Base-by-base conservation (phyloP, 257 asterid species). In the Capsicum baccatum region DNA sequence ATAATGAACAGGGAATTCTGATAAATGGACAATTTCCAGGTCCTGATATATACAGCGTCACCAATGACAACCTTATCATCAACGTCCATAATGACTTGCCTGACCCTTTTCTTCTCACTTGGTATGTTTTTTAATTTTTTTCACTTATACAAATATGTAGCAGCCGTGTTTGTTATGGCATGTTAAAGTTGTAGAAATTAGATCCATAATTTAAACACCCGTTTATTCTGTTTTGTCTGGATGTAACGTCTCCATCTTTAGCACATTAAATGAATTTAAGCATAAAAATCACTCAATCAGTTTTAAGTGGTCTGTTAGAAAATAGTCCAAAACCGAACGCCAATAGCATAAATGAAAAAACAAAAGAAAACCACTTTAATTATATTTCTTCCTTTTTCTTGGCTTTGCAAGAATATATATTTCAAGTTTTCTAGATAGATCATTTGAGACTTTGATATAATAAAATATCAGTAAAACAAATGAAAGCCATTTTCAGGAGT, bases 1-100 rank as follows among this genome's bases (percentile, higher is more conserved):
- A 26, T 26, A 26, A 26, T 1, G 33, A 26, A 26, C 90, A 94
- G 97, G 98, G 93, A 59, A 92, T 94, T 76, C 85, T 94, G 50
- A 91, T 94, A 56, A 94, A 95, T 83, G 97, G 94, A 0, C 92
- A 91, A 79, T 95, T 95, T 89, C 98, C 98, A 0, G 98, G 98
- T 21, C 98, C 98, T 6, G 90, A 90, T 8, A 86, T 95, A 67
- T 42, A 86, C 35, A 79, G 92, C 6, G 96, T 88, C 14, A 95
- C 98, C 37, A 94, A 95, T 48, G 95, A 94, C 81, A 94, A 94
- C 66, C 85, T 94, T 83, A 87, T 91, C 19, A 83, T 95, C 90
- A 94, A 95, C 13, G 98, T 95, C 8, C 64, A 50, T 76, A 95
- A 95, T 85, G 63, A 91, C 86, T 85, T 95, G 91, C 91, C 91